Evolutionary conservation across 2,329 filamentous ascomycete genomes (phyloP), one percentile per base, ranked within the genome.

Genomic region (Botrytis fabae): DNA sequence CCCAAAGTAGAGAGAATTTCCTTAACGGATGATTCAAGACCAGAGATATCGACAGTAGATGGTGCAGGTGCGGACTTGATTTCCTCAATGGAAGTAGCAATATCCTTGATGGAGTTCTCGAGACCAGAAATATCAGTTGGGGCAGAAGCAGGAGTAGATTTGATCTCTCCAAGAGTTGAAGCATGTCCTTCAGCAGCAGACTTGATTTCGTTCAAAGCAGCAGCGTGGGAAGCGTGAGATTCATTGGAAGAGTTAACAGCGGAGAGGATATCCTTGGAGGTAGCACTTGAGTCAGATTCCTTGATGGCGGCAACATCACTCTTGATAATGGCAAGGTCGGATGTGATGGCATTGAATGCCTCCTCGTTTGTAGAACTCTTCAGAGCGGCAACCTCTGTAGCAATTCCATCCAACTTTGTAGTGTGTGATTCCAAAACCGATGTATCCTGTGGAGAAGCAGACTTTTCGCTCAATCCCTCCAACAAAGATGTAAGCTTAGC

Each of bases 281-380:
- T 63, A 64, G 77, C 72, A 8, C 61, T 60, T 16, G 76, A 70
- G 51, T 79, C 76, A 1, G 77, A 65, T 40, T 74, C 76, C 28
- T 73, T 72, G 48, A 75, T 71, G 35, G 66, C 71, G 68, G 66
- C 51, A 75, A 79, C 76, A 22, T 78, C 75, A 61, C 71, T 72
- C 74, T 80, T 80, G 72, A 80, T 80, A 25, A 78, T 77, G 10
- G 75, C 71, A 44, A 80, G 69, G 0, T 76, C 77, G 54, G 71
- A 69, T 25, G 74, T 75, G 61, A 79, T 77, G 44, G 75, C 68
- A 51, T 78, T 76, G 35, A 80, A 75, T 28, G 76, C 76, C 25
- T 77, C 64, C 28, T 77, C 71, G 8, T 77, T 70, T 46, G 75
- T 64, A 64, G 71, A 65, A 28, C 22, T 74, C 71, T 79, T 79